Evolutionary conservation across 2,329 filamentous ascomycete genomes (phyloP).

Genomic region (Trichoderma guizhouense): DNA sequence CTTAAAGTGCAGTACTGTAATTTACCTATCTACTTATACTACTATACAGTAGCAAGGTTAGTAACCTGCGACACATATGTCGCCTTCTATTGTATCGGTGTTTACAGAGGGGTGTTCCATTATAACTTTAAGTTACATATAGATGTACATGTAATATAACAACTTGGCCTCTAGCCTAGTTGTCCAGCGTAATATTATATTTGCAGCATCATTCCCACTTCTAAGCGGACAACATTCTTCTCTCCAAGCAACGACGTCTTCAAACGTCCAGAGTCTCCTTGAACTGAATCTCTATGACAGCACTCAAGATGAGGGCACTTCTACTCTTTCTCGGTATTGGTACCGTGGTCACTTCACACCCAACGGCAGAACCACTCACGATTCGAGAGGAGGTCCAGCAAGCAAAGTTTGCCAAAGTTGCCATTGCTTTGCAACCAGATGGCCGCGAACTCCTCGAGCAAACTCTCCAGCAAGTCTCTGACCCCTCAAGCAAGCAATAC

Average conservation of each 20-base stretch:
- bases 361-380: slow-evolving; percentile 23
- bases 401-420: slow-evolving; percentile 27
- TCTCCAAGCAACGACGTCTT: neutral
- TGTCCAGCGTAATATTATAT: neutral
- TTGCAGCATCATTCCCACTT: neutral
- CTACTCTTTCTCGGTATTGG: neutral
- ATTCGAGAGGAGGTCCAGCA: neutral
- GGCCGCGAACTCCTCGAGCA: slow-evolving; percentile 36
- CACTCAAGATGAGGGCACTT: neutral
- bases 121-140: neutral
- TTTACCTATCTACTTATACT: no score
- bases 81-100: neutral
- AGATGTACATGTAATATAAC: neutral
- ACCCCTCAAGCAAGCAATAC: slow-evolving; percentile 45
- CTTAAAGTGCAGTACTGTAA: no score
- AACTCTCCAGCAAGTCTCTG: slow-evolving; percentile 46
- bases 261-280: neutral
- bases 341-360: neutral
- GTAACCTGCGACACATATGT: no score
- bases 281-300: neutral
- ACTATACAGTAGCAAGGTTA: no score
- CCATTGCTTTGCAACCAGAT: slow-evolving; percentile 30
- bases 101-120: neutral
- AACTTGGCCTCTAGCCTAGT: neutral
- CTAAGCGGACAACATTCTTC: neutral